Conservation (phyloP, 805 yeast genomes). For the Yamadazyma olivae region DNA sequence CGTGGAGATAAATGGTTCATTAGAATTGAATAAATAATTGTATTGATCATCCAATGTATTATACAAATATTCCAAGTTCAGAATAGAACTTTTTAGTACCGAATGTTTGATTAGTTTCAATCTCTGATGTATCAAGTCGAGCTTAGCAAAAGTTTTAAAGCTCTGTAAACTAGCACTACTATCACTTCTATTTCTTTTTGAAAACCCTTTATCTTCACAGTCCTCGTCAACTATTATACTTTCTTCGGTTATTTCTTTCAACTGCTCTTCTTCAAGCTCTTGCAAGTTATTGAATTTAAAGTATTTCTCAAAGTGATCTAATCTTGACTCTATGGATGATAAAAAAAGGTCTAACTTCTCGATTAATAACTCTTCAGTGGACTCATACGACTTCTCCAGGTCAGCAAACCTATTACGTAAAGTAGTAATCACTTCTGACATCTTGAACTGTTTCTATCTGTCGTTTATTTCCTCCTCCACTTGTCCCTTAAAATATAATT, state of each 20-base stretch:
- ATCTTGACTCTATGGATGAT: conserved; percentile 39
- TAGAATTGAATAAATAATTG: conserved; percentile 28
- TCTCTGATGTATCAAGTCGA: conserved; percentile 34
- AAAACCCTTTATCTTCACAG: neutral
- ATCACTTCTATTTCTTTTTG: conserved; percentile 17
- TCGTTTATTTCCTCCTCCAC: neutral
- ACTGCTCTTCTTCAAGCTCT: conserved; percentile 12
- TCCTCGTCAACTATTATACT: neutral
- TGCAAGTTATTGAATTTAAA: conserved; percentile 23
- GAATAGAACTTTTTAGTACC: conserved; percentile 33
- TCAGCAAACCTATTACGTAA: conserved; percentile 10
- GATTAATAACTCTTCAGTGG: conserved; percentile 38
- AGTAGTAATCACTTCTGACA: conserved; percentile 14
- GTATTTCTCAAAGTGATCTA: conserved; percentile 38
- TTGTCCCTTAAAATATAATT: too few species aligned
- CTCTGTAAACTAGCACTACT: conserved; percentile 26
- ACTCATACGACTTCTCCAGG: neutral
- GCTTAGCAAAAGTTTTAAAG: conserved; percentile 30
- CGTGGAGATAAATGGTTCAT: conserved; percentile 12
- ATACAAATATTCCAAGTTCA: conserved; percentile 38
- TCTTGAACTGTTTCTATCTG: conserved; percentile 2
- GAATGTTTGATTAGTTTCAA: conserved; percentile 32
- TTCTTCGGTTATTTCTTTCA: neutral
- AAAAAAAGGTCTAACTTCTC: conserved; percentile 40
- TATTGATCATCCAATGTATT: conserved; percentile 40